phyloP scores from a whole-genome alignment of 2,329 filamentous ascomycete species.

The Aspergillus tanneri region DNA sequence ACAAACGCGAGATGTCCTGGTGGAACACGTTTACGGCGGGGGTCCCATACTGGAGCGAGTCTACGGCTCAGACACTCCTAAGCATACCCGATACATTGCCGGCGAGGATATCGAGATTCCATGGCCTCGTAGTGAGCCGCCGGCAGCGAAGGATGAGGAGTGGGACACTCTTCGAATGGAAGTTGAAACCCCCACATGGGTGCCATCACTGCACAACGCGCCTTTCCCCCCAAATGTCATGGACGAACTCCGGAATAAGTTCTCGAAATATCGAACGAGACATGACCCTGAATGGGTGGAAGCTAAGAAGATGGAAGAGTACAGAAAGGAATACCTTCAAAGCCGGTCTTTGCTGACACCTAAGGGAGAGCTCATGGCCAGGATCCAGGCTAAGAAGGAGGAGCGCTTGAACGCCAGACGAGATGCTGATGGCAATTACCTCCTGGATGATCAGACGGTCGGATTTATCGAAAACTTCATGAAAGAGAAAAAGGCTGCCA shows the following conservation, averaged over 20 bases:
- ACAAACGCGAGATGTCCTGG: conserved; percentile 68
- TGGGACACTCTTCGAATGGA: conserved; percentile 73
- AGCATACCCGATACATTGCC: conserved; percentile 58
- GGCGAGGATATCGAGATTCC: conserved; percentile 72
- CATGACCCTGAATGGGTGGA: conserved; percentile 73
- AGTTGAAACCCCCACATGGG: conserved; percentile 72
- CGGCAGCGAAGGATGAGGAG: conserved; percentile 55
- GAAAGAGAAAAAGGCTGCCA: conserved; percentile 22
- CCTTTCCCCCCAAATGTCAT: conserved; percentile 78
- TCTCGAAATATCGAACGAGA: conserved; percentile 75
- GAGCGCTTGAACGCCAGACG: conserved; percentile 36
- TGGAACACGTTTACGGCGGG: conserved; percentile 65
- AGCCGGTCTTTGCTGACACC: conserved; percentile 50
- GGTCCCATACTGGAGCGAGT: conserved; percentile 53
- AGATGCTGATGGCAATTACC: conserved; percentile 40
- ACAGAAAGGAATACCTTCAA: conserved; percentile 46
- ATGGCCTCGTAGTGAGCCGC: conserved; percentile 63
- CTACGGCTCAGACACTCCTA: conserved; percentile 44
- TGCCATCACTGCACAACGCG: conserved; percentile 71
- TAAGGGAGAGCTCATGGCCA: conserved; percentile 42
- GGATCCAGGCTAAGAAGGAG: conserved; percentile 37
- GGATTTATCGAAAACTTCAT: conserved; percentile 41
- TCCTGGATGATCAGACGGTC: conserved; percentile 33
- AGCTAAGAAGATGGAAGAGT: conserved; percentile 61
- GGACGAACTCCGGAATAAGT: conserved; percentile 82